Evolutionary conservation across 2,329 filamentous ascomycete species (phyloP), one percentile per base, ranked within the genome.

Genomic region (Microascus cirrosus): DNA sequence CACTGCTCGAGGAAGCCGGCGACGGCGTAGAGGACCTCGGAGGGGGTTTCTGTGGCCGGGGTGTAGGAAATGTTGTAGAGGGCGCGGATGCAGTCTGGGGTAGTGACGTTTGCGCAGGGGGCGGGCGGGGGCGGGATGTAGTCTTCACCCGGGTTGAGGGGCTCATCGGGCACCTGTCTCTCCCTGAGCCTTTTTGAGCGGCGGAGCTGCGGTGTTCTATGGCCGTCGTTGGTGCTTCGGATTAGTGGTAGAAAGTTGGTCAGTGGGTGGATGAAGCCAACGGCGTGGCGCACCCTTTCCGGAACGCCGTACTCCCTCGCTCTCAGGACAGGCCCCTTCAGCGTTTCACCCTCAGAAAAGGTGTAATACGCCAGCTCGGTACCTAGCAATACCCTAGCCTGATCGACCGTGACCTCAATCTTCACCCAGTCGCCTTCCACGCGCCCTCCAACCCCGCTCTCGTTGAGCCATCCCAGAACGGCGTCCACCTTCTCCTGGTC

Each of bases 1-100:
- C 73, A 75, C 61, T 80, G 66, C 20, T 77, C 75, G 0, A 80
- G 70, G 64, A 80, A 80, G 8, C 78, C 77, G 1, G 75, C 75
- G 24, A 80, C 68, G 32, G 73, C 77, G 53, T 78, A 66, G 0
- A 73, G 71, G 8, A 72, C 71, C 0, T 67, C 65, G 1, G 74
- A 73, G 18, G 34, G 36, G 18, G 39, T 12, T 2, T 54, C 64
- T 20, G 61, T 61, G 25, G 67, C 61, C 3, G 60, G 63, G 7
- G 62, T 62, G 60, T 73, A 72, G 45, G 66, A 69, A 61, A 79
- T 72, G 61, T 76, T 75, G 67, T 79, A 80, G 13, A 77, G 68
- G 55, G 72, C 65, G 10, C 67, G 68, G 36, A 80, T 69, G 62
- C 76, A 77, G 10, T 65, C 63, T 0, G 74, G 75, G 1, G 69